A percentile compares a stretch with the other conserved stretches of the same genome.
These are phyloP conservation scores for Ganoderma sp. DNA, from an alignment of 1,284 basidiomycete species.

Conservation along the genomic window DNA sequence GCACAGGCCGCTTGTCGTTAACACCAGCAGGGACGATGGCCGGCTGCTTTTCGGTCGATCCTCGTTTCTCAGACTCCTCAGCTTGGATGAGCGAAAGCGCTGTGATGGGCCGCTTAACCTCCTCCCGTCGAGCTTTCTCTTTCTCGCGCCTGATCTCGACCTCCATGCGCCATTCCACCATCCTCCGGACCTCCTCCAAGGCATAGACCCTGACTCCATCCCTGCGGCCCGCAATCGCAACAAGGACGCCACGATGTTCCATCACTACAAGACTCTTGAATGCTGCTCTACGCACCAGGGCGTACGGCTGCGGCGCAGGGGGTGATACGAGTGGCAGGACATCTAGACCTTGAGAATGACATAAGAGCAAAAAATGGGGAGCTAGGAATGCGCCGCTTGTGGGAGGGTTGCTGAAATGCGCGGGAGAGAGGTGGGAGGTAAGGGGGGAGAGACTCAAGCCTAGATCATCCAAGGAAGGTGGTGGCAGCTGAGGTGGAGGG, in stretches of 20 bases:
- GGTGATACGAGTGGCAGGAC: slow-evolving; percentile 76
- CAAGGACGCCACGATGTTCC: slow-evolving; percentile 84
- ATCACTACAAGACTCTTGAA: slow-evolving; percentile 87
- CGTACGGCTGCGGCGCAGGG: slow-evolving; percentile 75
- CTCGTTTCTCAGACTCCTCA: slow-evolving; percentile 34
- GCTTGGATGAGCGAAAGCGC: slow-evolving; percentile 31
- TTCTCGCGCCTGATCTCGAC: slow-evolving; percentile 76
- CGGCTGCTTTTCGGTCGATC: slow-evolving; percentile 41
- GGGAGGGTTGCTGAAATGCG: slow-evolving; percentile 78
- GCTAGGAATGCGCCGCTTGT: slow-evolving; percentile 76
- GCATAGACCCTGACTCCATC: slow-evolving; percentile 86
- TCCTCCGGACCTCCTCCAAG: slow-evolving; percentile 80
- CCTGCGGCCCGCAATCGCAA: slow-evolving; percentile 81
- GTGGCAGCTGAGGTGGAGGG: slow-evolving; percentile 70
- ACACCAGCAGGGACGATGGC: slow-evolving; percentile 45
- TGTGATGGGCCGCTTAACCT: slow-evolving; percentile 54
- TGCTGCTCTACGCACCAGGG: slow-evolving; percentile 75
- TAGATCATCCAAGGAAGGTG: slow-evolving; percentile 75
- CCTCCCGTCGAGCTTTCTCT: slow-evolving; percentile 69
- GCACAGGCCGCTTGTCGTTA: slow-evolving; percentile 31
- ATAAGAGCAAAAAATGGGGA: slow-evolving; percentile 81
- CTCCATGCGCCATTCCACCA: slow-evolving; percentile 84
- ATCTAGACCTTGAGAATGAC: slow-evolving; percentile 82
- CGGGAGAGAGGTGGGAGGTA: slow-evolving; percentile 69
- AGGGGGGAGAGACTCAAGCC: slow-evolving; percentile 72